Base-by-base conservation (phyloP, 2,329 filamentous ascomycete species). In the Pseudogymnoascus sp. region DNA sequence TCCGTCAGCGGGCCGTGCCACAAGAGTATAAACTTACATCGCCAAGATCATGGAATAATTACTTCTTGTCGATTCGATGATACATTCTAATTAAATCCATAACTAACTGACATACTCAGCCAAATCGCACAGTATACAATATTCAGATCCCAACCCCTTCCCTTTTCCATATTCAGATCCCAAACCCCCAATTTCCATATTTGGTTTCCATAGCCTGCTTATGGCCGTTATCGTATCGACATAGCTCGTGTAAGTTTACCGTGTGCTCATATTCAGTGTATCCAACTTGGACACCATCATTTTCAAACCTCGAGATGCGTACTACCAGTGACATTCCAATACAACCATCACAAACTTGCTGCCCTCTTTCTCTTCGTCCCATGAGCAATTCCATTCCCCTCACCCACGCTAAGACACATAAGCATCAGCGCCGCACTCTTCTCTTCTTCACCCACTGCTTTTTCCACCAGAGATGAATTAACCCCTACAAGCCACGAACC, bases 341-440 rank as follows among this genome's bases (percentile, higher is more conserved):
- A 1, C 41, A 18, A 5, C 26, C 45, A 13, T 52, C 26, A 52
- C 26, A 52, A 8, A 33, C 45, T 52, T 33, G 45, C 45, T 19
- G 45, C 45, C 45, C 45, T 52, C n/a, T 52, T 52, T 33, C 45
- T 52, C 26, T 52, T 52, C 23, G 26, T 33, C 3, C 45, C 45
- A 18, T 52, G 45, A 13, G 26, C n/a, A 19, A 5, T 30, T 8
- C 45, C 45, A 3, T 30, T 52, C 9, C 45, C 45, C n/a, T 33
- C 45, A 2, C 45, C 45, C 1, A 52, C 45, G 15, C 45, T 52
- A 33, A 52, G 45, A 33, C 45, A 52, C 45, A 52, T 52, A 33
- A 52, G 45, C 45, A 52, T 52, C 45, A 52, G 45, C n/a, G 45
- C 45, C 13, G 45, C 45, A 33, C 45, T 52, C 45, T 52, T 52